Conservation (phyloP, 441 rosid genomes). For the Viola pubescens region DNA sequence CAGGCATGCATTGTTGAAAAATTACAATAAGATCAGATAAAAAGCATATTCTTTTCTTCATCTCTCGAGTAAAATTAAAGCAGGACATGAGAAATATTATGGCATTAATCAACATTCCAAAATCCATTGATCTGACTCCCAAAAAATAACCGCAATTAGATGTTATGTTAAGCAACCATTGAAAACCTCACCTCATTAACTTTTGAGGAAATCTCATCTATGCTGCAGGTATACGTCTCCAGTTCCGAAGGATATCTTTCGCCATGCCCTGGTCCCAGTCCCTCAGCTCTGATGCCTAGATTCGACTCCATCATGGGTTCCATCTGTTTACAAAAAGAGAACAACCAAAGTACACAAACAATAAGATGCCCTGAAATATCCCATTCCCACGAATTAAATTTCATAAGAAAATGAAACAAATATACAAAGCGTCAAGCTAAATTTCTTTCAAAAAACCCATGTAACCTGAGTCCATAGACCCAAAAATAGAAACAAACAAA, state of each 20-base stretch:
- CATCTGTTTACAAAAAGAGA: slow-evolving; percentile 14
- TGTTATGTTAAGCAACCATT: background rate
- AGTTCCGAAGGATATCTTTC: slow-evolving; percentile 30
- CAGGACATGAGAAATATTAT: background rate
- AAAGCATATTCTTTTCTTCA: background rate
- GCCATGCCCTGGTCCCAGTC: slow-evolving; percentile 15
- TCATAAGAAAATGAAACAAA: background rate
- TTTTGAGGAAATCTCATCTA: slow-evolving; percentile 46
- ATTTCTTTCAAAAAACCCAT: too few species aligned
- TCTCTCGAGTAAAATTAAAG: too few species aligned
- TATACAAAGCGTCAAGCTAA: background rate
- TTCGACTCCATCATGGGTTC: slow-evolving; percentile 22
- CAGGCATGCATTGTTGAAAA: too few species aligned
- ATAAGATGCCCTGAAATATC: too few species aligned
- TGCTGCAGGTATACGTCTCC: slow-evolving; percentile 32
- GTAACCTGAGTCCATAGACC: too few species aligned
- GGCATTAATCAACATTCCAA: background rate
- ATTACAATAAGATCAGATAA: background rate
- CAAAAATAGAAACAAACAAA: too few species aligned
- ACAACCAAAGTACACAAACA: too few species aligned
- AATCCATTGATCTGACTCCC: background rate
- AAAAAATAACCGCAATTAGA: background rate
- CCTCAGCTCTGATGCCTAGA: slow-evolving; percentile 16
- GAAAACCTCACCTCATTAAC: slow-evolving; percentile 40
- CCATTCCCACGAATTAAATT: too few species aligned